phyloP scores from a whole-genome alignment of 305 asterid species.

The Fraxinus latifolia region DNA sequence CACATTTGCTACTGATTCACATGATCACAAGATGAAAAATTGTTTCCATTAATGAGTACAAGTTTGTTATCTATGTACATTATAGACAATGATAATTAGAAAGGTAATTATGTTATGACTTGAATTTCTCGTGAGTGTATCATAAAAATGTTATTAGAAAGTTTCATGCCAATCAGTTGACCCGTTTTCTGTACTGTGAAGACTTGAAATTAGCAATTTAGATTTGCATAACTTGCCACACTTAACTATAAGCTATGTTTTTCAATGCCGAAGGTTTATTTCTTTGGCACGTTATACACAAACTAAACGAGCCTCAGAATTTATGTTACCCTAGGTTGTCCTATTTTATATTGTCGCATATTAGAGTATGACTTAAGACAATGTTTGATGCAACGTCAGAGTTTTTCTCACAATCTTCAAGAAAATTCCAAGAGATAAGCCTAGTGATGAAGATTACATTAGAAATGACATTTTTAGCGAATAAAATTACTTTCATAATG shows the following conservation, averaged over 20 bases:
- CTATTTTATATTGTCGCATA: background rate
- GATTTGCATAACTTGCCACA: background rate
- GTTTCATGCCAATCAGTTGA: background rate
- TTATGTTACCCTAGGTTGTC: background rate
- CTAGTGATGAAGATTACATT: background rate
- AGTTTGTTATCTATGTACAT: background rate
- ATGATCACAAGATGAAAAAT: background rate
- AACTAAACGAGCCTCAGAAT: background rate
- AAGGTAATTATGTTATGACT: background rate
- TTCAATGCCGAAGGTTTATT: background rate
- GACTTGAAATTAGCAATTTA: background rate
- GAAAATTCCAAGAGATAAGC: background rate
- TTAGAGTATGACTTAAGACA: background rate
- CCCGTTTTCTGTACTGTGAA: background rate
- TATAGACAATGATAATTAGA: background rate
- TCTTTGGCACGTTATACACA: background rate
- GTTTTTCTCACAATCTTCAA: background rate
- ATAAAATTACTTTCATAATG: too few relatives aligned
- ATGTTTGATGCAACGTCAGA: background rate
- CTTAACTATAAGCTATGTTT: background rate
- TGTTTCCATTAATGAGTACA: background rate
- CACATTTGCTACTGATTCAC: background rate
- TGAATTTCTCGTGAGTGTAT: background rate
- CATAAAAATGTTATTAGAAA: background rate
- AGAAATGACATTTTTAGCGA: background rate